These are phyloP conservation scores for Hamigera avellanea DNA, from an alignment of 495 filamentous ascomycete species.

Conservation along the genomic window DNA sequence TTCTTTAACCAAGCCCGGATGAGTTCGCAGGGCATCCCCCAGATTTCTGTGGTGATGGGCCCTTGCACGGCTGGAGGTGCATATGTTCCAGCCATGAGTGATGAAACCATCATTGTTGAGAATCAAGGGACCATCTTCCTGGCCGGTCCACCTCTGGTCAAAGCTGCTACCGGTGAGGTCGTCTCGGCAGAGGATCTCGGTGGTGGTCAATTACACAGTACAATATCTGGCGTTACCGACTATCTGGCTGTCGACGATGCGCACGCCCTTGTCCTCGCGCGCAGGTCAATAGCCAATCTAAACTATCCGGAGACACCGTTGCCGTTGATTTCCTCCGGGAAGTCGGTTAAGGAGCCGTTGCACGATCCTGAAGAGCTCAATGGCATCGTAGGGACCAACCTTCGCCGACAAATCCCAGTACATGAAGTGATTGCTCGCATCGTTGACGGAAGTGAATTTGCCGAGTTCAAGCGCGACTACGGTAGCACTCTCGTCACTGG, in stretches of 20 bases:
- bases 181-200: constrained; percentile 90
- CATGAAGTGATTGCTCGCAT: constrained; percentile 91
- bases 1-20: constrained; percentile 98
- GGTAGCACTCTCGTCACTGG: constrained; percentile 86
- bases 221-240: constrained; percentile 88
- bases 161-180: constrained; percentile 90
- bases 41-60: constrained; percentile 94
- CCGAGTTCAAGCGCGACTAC: constrained; percentile 92
- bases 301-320: constrained; percentile 55
- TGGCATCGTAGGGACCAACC: constrained; percentile 82
- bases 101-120: constrained; percentile 92
- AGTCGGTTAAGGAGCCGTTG: constrained; percentile 53
- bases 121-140: constrained; percentile 95
- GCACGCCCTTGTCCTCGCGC: constrained; percentile 79
- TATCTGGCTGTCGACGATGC: constrained; percentile 92
- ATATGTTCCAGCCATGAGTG: constrained; percentile 94
- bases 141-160: constrained; percentile 88
- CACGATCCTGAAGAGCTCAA: constrained; percentile 72
- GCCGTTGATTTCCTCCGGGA: constrained; percentile 11
- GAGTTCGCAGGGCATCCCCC: constrained; percentile 70
- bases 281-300: constrained; percentile 74
- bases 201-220: constrained; percentile 83
- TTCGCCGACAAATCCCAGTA: constrained; percentile 69
- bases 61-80: constrained; percentile 94
- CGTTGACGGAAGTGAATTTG: constrained; percentile 80